Base-by-base conservation (phyloP, 1,139 yeast genomes). In the Candida dubliniensis region DNA sequence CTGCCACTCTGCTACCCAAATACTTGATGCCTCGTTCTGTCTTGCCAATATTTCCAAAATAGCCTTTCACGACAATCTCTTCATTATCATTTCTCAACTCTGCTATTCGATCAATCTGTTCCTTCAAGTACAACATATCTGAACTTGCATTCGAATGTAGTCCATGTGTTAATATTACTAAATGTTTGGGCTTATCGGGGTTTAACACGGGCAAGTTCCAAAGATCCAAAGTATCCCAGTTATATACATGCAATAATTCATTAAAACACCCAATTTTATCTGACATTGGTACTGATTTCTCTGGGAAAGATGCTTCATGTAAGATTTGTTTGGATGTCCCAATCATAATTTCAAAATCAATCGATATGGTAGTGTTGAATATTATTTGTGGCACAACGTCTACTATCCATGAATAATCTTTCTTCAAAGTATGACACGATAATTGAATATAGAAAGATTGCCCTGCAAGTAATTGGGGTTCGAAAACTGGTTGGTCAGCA, bases 11-110 rank as follows among this genome's bases (percentile, higher is more conserved):
- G 45, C 84, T 76, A 0, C 99, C 99, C 46, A 91, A 69, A 60
- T 84, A 91, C 62, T 87, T 87, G 42, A 93, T 77, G 0, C 99
- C 99, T 44, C 90, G 73, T 60, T 93, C 99, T 0, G 99, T 95
- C 53, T 84, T 82, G 55, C 96, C 87, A 1, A 82, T 89, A 57
- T 93, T 93, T 0, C 87, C 96, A 34, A 82, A 79, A 57, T 70
- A 93, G 0, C 96, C 97, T 51, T 90, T 76, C 2, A 91, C 95
- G 9, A 90, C 79, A 2, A 90, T 63, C 47, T 84, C 82, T 13
- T 66, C 69, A 42, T 81, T 82, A 9, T 27, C 29, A 14, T 81
- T 82, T 29, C 61, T 56, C 5, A 80, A 82, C 26, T 61, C 55
- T 4, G 80, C 80, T 11, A 45, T 48, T 35, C 46, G 47, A 52